Evolutionary conservation across 1,139 yeast genomes (phyloP), one percentile per base, ranked within the genome.

Genomic region (Nakaseomyces sp.): DNA sequence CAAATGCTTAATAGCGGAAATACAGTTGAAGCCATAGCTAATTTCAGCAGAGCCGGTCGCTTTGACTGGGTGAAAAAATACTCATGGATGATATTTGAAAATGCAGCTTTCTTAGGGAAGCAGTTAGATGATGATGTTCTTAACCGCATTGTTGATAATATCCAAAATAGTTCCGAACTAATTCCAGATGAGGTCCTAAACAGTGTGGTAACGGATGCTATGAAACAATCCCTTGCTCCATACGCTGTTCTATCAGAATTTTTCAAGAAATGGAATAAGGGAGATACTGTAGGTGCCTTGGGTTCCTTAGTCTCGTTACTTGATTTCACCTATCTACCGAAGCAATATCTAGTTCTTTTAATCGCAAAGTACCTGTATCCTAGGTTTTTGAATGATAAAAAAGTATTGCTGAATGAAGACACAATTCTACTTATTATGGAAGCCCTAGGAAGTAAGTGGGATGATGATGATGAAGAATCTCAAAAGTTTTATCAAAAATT

Each of bases 201-300:
- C 20, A 52, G 50, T 40, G 47, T 60, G 24, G 54, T 67, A 20
- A 73, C 81, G 29, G 78, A 84, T 1, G 68, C 76, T 1, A 72
- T 83, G 48, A 74, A 77, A 51, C 88, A 82, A 60, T 73, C 83
- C 38, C 63, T 83, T 42, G 69, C 91, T 0, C 93, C 93, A 24
- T 81, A 81, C 57, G 89, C 86, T 0, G 81, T 82, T 0, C 64
- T 83, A 40, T 69, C 67, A 45, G 76, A 73, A 49, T 78, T 71
- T 52, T 73, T 71, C 59, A 60, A 63, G 17, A 57, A 42, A 46
- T 64, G 56, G 45, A 49, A 53, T 13, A 45, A 49, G 17, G 64
- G 58, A 13, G 53, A 57, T 37, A 57, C 53, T 47, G 57, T 50
- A 48, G 55, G 48, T 18, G 68, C 70, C 12, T 58, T 67, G 22